These are phyloP conservation scores for Penicillium frequentans DNA, from an alignment of 2,329 filamentous ascomycete genomes.

Conservation along the genomic window DNA sequence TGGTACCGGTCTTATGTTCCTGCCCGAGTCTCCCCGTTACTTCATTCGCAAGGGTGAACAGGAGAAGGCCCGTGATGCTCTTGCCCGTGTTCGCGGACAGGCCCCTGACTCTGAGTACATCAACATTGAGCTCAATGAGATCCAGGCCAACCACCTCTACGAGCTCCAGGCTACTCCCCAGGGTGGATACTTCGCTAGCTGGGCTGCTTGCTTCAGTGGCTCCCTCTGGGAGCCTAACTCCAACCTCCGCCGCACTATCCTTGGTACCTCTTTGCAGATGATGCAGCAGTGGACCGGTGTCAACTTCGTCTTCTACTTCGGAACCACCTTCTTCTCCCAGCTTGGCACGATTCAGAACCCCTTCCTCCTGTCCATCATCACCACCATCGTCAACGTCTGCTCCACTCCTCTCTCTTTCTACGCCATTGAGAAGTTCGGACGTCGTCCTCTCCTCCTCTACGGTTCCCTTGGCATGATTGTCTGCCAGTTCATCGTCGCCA, in stretches of 20 bases:
- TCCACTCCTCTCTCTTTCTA: conserved; percentile 88
- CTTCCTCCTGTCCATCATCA: conserved; percentile 82
- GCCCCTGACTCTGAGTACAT: conserved; percentile 71
- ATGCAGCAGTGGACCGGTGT: conserved; percentile 83
- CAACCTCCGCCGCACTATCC: conserved; percentile 65
- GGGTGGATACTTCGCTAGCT: conserved; percentile 65
- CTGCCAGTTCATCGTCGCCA: conserved; percentile 84
- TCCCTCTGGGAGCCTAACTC: conserved; percentile 54
- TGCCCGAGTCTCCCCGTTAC: conserved; percentile 84
- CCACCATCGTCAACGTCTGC: conserved; percentile 82
- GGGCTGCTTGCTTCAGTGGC: conserved; percentile 65
- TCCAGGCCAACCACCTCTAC: conserved; percentile 86
- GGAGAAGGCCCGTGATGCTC: conserved; percentile 61
- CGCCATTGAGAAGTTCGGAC: conserved; percentile 78
- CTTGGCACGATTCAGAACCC: conserved; percentile 73
- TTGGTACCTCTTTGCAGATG: conserved; percentile 74
- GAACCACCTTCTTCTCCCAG: conserved; percentile 78
- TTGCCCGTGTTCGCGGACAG: conserved; percentile 73
- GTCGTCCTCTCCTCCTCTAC: conserved; percentile 74
- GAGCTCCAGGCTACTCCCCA: conserved; percentile 69
- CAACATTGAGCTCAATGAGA: conserved; percentile 76
- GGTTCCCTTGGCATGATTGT: conserved; percentile 81
- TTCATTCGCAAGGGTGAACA: conserved; percentile 76
- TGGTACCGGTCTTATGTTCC: conserved; percentile 67
- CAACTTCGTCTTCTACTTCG: conserved; percentile 91